Percentiles rank a stretch among this genome's conserved stretches.
phyloP scores from a whole-genome alignment of 441 rosid species.

The Croton laevigatus region DNA sequence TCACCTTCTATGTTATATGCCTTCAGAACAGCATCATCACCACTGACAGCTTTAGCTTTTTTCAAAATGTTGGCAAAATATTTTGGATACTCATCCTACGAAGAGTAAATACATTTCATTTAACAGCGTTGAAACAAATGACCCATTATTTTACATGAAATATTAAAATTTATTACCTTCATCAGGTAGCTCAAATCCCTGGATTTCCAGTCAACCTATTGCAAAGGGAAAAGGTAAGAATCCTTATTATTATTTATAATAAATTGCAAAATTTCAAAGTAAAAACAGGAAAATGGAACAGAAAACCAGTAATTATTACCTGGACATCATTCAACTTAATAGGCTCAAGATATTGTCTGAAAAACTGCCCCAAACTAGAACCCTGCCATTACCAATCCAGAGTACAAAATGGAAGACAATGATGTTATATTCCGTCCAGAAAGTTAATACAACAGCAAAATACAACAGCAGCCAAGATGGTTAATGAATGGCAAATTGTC shows the following conservation, averaged over 20 bases:
- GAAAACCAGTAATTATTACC: slow-evolving; percentile 39
- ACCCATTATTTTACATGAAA: slow-evolving; percentile 12
- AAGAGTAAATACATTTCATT: slow-evolving; percentile 27
- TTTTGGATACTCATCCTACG: slow-evolving; percentile 62
- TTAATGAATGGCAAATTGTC: no score
- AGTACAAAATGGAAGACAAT: not conserved
- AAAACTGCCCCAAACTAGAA: slow-evolving; percentile 96
- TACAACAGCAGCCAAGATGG: no score
- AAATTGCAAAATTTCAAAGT: slow-evolving; percentile 17
- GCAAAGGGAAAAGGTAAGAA: slow-evolving; percentile 21
- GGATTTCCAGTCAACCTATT: slow-evolving; percentile 88
- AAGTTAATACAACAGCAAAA: no score
- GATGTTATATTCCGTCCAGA: no score
- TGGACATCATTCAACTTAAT: slow-evolving; percentile 83
- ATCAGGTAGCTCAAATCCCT: slow-evolving; percentile 81
- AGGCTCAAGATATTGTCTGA: slow-evolving; percentile 76
- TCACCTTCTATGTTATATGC: slow-evolving; percentile 61
- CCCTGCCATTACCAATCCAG: slow-evolving; percentile 51
- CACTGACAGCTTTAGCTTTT: slow-evolving; percentile 63
- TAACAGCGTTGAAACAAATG: not conserved
- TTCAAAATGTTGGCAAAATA: slow-evolving; percentile 59
- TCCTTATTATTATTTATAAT: slow-evolving; percentile 6
- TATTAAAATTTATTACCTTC: slow-evolving; percentile 50
- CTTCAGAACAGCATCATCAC: slow-evolving; percentile 64
- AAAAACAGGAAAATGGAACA: slow-evolving; percentile 1